Percentiles rank a stretch among this genome's conserved stretches.
Evolutionary conservation across 2,329 filamentous ascomycete genomes (phyloP).

Genomic region (Cladosporium sp.): DNA sequence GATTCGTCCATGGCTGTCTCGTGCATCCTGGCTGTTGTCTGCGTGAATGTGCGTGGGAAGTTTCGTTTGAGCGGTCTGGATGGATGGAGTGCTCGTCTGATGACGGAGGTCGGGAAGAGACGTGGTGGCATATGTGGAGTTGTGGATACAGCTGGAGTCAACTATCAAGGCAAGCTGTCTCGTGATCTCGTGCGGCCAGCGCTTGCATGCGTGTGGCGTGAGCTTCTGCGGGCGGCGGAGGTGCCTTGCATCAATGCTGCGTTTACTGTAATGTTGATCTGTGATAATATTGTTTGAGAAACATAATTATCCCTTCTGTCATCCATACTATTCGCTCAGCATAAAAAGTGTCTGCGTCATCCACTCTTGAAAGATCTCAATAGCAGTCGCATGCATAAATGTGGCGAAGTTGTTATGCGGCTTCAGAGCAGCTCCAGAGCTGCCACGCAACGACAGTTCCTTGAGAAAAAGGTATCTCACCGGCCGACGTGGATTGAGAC

Average conservation of each 20-base stretch:
- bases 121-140: conserved; percentile 16
- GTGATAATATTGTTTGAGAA: not conserved
- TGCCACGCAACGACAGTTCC: too few species aligned
- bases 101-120: conserved; percentile 8
- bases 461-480: too few species aligned
- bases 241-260: conserved; percentile 6
- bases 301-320: too few species aligned
- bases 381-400: not conserved
- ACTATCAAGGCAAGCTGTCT: conserved; percentile 9
- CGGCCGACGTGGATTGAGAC: too few species aligned
- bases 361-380: not conserved
- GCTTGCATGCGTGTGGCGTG: conserved; percentile 7
- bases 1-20: conserved; percentile 44
- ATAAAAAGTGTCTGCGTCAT: not conserved
- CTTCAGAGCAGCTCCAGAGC: not conserved
- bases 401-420: not conserved
- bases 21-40: conserved; percentile 24
- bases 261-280: not conserved
- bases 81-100: conserved; percentile 11
- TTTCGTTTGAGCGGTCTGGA: not conserved
- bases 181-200: conserved; percentile 2
- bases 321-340: too few species aligned
- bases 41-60: conserved; percentile 1
- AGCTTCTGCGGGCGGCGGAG: conserved; percentile 11
- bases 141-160: not conserved